phyloP scores from a whole-genome alignment of 768 basidiomycete genomes.

The Collybiopsis confluens region DNA sequence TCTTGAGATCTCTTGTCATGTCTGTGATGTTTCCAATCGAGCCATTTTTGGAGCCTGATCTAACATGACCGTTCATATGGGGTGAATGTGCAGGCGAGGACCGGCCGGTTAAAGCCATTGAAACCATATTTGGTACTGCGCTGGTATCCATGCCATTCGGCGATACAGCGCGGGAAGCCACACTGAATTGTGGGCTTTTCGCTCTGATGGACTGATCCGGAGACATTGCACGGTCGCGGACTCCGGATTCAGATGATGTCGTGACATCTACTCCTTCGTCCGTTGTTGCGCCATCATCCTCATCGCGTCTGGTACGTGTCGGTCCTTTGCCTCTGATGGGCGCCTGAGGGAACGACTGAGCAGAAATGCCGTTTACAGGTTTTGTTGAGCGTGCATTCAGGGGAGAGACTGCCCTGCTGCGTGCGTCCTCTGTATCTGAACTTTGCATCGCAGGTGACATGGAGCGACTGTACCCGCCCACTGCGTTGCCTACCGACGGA shows the following conservation, averaged over 20 bases:
- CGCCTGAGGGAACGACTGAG: slow-evolving; percentile 30
- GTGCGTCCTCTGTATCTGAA: slow-evolving; percentile 51
- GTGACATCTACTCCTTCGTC: slow-evolving; percentile 47
- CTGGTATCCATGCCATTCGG: slow-evolving; percentile 37
- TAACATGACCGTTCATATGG: slow-evolving; percentile 43
- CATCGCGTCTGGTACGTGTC: slow-evolving; percentile 33
- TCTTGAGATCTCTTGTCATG: slow-evolving; percentile 72
- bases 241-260: slow-evolving; percentile 33
- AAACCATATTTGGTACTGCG: slow-evolving; percentile 50
- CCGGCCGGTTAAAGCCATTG: slow-evolving; percentile 52
- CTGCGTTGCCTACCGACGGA: slow-evolving; percentile 13
- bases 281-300: slow-evolving; percentile 30
- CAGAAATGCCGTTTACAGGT: slow-evolving; percentile 39
- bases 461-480: slow-evolving; percentile 43
- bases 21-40: slow-evolving; percentile 74
- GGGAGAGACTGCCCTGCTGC: slow-evolving; percentile 69
- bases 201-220: slow-evolving; percentile 48
- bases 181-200: slow-evolving; percentile 51
- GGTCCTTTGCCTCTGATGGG: slow-evolving; percentile 47
- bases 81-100: slow-evolving; percentile 46
- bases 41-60: slow-evolving; percentile 41
- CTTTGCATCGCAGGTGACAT: slow-evolving; percentile 56
- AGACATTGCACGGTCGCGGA: slow-evolving; percentile 48
- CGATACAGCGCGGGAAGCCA: slow-evolving; percentile 54
- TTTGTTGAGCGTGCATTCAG: slow-evolving; percentile 40